These are phyloP conservation scores for Thraustochytrium sp. DNA, from an alignment of 352 stramenopile genomes.

Conservation along the genomic window DNA sequence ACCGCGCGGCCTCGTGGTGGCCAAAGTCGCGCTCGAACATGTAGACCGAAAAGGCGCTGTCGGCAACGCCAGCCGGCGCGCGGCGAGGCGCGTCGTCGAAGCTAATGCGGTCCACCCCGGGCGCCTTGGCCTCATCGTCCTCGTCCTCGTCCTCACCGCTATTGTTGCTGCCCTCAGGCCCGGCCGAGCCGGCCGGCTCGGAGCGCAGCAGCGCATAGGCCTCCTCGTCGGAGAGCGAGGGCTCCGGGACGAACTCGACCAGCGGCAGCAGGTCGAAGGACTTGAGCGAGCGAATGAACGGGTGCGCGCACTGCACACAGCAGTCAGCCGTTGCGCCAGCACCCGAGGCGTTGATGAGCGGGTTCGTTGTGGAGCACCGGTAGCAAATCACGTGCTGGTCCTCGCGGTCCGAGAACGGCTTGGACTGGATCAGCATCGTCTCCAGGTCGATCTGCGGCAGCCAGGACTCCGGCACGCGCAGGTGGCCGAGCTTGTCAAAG, in stretches of 20 bases:
- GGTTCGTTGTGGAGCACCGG: constrained; percentile 81
- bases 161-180: constrained; percentile 6
- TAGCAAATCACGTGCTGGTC: constrained; percentile 90
- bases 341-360: constrained; percentile 78
- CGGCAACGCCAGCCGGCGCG: constrained; percentile 48
- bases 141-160: constrained; percentile 39
- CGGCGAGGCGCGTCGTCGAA: constrained; percentile 61
- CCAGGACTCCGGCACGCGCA: constrained; percentile 75
- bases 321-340: constrained; percentile 62
- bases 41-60: constrained; percentile 39
- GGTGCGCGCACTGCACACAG: constrained; percentile 84
- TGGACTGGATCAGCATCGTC: constrained; percentile 81
- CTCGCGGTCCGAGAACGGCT: constrained; percentile 81
- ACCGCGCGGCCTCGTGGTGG: neutral
- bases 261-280: constrained; percentile 91
- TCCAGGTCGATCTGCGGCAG: constrained; percentile 78
- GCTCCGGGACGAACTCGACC: constrained; percentile 78
- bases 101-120: constrained; percentile 48
- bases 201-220: constrained; percentile 70
- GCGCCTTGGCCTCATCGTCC: neutral
- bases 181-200: constrained; percentile 50
- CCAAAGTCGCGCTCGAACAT: neutral
- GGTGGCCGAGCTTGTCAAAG: constrained; percentile 83
- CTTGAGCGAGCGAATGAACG: constrained; percentile 86
- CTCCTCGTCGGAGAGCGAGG: constrained; percentile 68